Base-by-base conservation (phyloP, 176 grass and related monocot species). In the Phoenix dactylifera region DNA sequence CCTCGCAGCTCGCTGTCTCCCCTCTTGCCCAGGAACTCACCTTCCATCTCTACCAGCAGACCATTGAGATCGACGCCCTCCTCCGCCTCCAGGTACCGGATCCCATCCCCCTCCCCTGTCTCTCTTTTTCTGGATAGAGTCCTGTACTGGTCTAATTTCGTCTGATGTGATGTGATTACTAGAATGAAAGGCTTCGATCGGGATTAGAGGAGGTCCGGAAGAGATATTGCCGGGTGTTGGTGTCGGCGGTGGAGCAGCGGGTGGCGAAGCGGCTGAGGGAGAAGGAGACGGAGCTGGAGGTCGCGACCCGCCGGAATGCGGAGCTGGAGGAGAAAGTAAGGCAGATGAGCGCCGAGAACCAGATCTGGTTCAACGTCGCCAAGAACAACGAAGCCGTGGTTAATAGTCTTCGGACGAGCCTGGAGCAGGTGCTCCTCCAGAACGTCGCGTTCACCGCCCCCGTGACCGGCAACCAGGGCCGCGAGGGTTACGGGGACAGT, bases 401-500 rank as follows among this genome's bases (percentile, higher is more conserved):
- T 1, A 15, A 63, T 0, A 67, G 62, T 24, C 71, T 85, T 18
- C 77, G 71, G 24, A 58, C 86, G 14, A 67, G 71, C 57, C 75
- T 89, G 58, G 86, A 81, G 19, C 58, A 82, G 10, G 49, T 82
- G 30, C 81, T 85, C 22, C 52, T 63, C 26, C 35, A 68, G 4
- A 53, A 57, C 14, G 32, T 39, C 74, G 15, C 73, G 3, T 28
- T 22, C 26, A 64, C 3, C 49, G 35, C 15, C 52, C 74, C 52
- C 3, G 57, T 29, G 57, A 5, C 24, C 17, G 39, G 4, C 0
- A 32, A 23, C n/a, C 50, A 1, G 16, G 55, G n/a, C 18, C 65
- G 26, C 0, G 88, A 84, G 55, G 83, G 83, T 1, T 84, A 55
- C 50, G 88, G 88, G n/a, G 80, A 92, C 16, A 87, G 63, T 19